Base-by-base conservation (phyloP, 495 filamentous ascomycete species). In the Penicillium steckii region DNA sequence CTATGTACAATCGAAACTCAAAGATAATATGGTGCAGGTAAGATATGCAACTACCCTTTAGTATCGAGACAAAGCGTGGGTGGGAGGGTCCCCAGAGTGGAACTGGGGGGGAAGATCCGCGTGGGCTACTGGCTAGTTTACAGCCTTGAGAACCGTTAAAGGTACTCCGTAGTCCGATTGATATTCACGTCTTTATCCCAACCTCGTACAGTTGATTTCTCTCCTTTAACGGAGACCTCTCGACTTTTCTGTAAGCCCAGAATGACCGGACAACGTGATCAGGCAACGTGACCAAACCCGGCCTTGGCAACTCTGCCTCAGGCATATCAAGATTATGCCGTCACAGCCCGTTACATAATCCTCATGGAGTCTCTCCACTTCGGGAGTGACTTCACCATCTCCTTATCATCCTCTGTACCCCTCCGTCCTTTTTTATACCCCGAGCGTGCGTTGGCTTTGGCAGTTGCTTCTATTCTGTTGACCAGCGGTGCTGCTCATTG, bases 401-500 rank as follows among this genome's bases (percentile, higher is more conserved):
- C 53, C 53, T 47, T 25, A 37, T 23, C 24, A 50, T 57, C 53
- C 41, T 49, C 42, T 53, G 51, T 61, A 47, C 50, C 35, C 42
- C 26, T 48, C 2, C 24, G 17, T 37, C 33, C 37, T 52, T 12
- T 9, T 44, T 46, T 64, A 47, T 53, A 25, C 25, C 52, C 43
- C 44, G 24, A 33, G 49, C 18, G 8, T 17, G 40, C 30, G 29
- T 44, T 32, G 41, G 27, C 27, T 29, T 30, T 61, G 22, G 22
- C 33, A 19, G 32, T 53, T 47, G 48, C 46, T 47, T 58, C 57
- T 46, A 50, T 57, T 37, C 17, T 17, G 8, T 37, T 43, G 52
- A 55, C 29, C 45, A 52, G 63, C 62, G 46, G 50, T 58, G 57
- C 59, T 62, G 52, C 32, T 57, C 67, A 48, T 63, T 61, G 45